phyloP scores from a whole-genome alignment of 2,329 filamentous ascomycete genomes.

The Alternaria hordeiaustralica region DNA sequence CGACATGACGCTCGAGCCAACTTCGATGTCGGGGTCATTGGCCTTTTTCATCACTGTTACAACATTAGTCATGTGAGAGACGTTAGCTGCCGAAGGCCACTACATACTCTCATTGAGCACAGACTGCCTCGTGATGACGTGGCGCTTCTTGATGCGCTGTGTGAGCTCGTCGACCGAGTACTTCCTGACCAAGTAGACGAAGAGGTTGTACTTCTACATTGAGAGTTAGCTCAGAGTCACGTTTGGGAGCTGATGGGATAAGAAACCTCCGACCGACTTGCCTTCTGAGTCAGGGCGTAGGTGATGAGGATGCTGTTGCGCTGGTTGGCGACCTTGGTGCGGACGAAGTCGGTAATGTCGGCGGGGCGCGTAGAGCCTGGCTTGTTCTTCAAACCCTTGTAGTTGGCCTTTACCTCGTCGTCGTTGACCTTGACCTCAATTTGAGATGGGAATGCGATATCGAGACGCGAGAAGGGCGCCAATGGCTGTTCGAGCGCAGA shows the following conservation, averaged over 20 bases:
- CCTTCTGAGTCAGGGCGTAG: slow-evolving; percentile 91
- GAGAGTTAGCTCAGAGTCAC: slow-evolving; percentile 22
- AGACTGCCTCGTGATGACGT: slow-evolving; percentile 77
- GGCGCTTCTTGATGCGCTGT: slow-evolving; percentile 67
- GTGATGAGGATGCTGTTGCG: slow-evolving; percentile 82
- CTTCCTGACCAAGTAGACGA: slow-evolving; percentile 76
- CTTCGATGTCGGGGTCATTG: slow-evolving; percentile 85
- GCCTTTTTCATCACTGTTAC: slow-evolving; percentile 76
- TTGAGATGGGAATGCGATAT: slow-evolving; percentile 89
- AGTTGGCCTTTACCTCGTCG: slow-evolving; percentile 88
- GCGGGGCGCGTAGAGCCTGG: slow-evolving; percentile 92
- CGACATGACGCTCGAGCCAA: slow-evolving; percentile 86
- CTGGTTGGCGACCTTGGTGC: slow-evolving; percentile 71
- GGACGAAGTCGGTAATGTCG: slow-evolving; percentile 81
- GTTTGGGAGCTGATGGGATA: slow-evolving; percentile 13
- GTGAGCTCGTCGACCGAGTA: slow-evolving; percentile 76
- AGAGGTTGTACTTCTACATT: slow-evolving; percentile 57
- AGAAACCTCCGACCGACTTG: slow-evolving; percentile 52
- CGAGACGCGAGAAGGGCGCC: slow-evolving; percentile 51
- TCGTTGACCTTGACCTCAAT: slow-evolving; percentile 91
- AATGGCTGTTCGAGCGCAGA: slow-evolving; percentile 68
- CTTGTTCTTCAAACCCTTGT: slow-evolving; percentile 94
- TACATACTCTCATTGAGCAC: slow-evolving; percentile 80
- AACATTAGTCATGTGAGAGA: slow-evolving; percentile 8
- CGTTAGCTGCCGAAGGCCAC: neutral